Evolutionary conservation across 2,329 filamentous ascomycete genomes (phyloP), one percentile per base, ranked within the genome.

Genomic region (Elsinoe arachidis): DNA sequence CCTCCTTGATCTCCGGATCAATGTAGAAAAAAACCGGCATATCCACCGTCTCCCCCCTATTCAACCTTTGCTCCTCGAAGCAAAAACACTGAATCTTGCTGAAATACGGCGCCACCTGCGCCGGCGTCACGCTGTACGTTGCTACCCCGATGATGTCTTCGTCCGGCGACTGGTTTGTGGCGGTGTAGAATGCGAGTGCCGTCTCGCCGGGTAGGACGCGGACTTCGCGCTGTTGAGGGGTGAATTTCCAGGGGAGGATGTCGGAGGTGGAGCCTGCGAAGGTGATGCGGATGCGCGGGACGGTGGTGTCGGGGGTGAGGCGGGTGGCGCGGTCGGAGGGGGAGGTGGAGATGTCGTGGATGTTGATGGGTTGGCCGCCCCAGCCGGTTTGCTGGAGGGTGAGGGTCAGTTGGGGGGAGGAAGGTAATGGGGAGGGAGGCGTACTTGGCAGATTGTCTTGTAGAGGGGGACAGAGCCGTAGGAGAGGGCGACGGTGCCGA

Each of bases 11-110:
- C 69, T 97, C 93, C 0, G 93, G 93, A 68, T 99, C 93, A 63
- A 99, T 87, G 73, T 97, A 99, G 75, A 99, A 99, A 73, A 99
- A 99, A 0, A 99, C 95, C 0, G 93, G 95, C 95, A 99, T 99
- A 72, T 99, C 93, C 56, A 99, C 93, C 44, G 90, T 93, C 79
- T 99, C 95, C 44, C 92, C 91, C 5, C 91, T 91, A 69, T 93
- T 92, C 63, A 99, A 74, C 61, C 95, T 81, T 79, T 99, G 93
- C 71, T 80, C 92, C 76, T 99, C 93, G 67, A 99, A 99, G 73
- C 93, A 99, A 73, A 99, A 99, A 69, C 93, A 99, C 73, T 99
- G 93, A 46, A 99, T 99, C 80, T 99, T 99, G 81, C 88, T 95
- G 70, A 99, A 99, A 72, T 99, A 99, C 1, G 90, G 91, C 43